A percentile compares a stretch with the other conserved stretches of the same genome.
Conservation (phyloP, 768 basidiomycete species). For the Serendipita sp. region DNA sequence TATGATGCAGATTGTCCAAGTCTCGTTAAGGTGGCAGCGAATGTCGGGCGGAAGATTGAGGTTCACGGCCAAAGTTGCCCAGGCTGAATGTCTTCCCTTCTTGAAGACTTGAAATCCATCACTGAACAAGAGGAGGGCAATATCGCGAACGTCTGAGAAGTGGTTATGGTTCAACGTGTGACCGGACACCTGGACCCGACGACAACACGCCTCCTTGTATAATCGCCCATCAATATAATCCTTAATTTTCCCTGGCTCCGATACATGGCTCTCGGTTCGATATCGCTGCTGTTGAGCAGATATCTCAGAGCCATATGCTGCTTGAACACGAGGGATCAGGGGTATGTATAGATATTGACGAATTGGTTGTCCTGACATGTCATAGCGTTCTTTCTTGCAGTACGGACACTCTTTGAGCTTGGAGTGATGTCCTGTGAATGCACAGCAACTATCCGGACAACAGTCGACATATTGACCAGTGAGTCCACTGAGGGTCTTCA, state of each 20-base stretch:
- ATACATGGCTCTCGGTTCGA: constrained; percentile 15
- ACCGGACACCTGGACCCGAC: constrained; percentile 19
- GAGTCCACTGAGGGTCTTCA: constrained; percentile 13
- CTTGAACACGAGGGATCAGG: constrained; percentile 23
- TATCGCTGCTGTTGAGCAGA: constrained; percentile 16
- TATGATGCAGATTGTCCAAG: constrained; percentile 28
- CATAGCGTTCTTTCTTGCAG: constrained; percentile 21
- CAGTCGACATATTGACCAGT: constrained; percentile 24
- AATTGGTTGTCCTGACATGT: constrained; percentile 14
- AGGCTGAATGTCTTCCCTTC: constrained; percentile 20
- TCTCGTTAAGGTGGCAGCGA: constrained; percentile 21
- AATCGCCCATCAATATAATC: constrained; percentile 25
- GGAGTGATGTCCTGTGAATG: constrained; percentile 22
- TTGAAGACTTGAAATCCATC: constrained; percentile 31
- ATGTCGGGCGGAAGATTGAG: constrained; percentile 29
- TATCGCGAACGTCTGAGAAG: constrained; percentile 25
- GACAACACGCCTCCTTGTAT: constrained; percentile 18
- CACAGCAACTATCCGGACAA: constrained; percentile 28
- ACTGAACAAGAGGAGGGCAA: constrained; percentile 27
- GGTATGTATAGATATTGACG: constrained; percentile 25
- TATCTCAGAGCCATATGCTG: constrained; percentile 13
- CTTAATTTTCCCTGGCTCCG: constrained; percentile 13
- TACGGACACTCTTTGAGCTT: constrained; percentile 21
- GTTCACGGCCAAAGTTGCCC: constrained; percentile 28
- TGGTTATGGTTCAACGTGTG: constrained; percentile 15